Base-by-base conservation (phyloP, 768 basidiomycete species). In the Mycena indigotica region DNA sequence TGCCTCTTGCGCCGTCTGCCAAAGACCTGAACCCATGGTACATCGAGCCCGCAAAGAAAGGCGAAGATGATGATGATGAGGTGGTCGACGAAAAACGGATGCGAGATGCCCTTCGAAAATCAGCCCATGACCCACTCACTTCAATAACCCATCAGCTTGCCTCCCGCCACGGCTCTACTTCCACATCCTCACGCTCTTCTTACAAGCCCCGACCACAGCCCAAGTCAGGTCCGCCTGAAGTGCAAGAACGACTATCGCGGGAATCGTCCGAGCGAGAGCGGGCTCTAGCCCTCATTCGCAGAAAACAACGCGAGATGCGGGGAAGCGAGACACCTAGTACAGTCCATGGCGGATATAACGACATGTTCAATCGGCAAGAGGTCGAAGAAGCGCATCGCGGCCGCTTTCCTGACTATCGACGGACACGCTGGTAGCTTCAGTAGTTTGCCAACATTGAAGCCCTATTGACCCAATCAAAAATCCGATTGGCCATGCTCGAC, bases 1-100 rank as follows among this genome's bases (percentile, higher is more conserved):
- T 91, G 6, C 77, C 89, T 2, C 76, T 93, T 4, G 91, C 87
- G 1, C 92, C 92, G 0, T 81, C 84, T 3, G 81, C 77, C 4
- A 88, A 91, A 65, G 92, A 94, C 60, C 80, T 91, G 12, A 86
- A 84, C 23, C 91, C 91, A 4, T 94, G 91, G 91, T 94, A 94
- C 69, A 80, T 80, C 16, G 71, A 70, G 44, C 61, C 15, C 8
- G 23, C 15, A 13, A 65, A 4, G 25, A 60, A 12, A 64, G 71
- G 81, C 2, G 77, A 78, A 55, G 69, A 67, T 62, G 69, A 77
- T 81, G 80, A 55, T 30, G 71, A 15, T 10, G 24, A 6, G 28
- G 6, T 12, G 25, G 28, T 13, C 13, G 46, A 25, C 24, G 6
- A 24, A 28, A 48, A 28, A 10, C 46, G 13, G 65, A 74, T 76